Conservation (phyloP, 2,329 filamentous ascomycete species). For the Proliferodiscus dingleyae region DNA sequence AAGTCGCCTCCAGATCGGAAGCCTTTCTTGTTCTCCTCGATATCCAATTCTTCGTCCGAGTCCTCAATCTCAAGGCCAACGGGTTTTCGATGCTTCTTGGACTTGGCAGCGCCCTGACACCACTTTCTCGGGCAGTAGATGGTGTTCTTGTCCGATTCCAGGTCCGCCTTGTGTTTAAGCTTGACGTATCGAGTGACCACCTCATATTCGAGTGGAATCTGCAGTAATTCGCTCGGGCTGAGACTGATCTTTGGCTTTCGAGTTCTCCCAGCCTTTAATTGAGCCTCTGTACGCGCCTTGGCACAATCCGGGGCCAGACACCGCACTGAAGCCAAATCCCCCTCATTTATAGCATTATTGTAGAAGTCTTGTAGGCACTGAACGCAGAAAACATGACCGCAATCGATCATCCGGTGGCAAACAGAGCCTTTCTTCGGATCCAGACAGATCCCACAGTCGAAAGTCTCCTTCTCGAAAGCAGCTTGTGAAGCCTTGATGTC, state of each 20-base stretch:
- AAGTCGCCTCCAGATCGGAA: conserved; percentile 48
- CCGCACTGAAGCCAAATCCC: conserved; percentile 71
- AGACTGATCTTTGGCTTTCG: conserved; percentile 64
- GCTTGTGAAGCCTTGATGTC: conserved; percentile 69
- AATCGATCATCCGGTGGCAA: conserved; percentile 79
- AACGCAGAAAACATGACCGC: conserved; percentile 86
- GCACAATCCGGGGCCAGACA: conserved; percentile 79
- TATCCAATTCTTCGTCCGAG: conserved; percentile 49
- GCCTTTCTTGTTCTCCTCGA: conserved; percentile 30
- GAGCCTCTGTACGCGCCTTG: conserved; percentile 45
- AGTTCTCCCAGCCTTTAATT: conserved; percentile 33
- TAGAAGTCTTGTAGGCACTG: conserved; percentile 88
- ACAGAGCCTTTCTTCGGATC: conserved; percentile 81
- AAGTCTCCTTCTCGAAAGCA: conserved; percentile 78
- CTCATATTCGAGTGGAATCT: conserved; percentile 66
- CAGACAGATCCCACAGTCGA: conserved; percentile 82
- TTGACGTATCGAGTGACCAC: conserved; percentile 80
- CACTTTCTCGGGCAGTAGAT: conserved; percentile 88
- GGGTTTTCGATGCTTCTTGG: conserved; percentile 68
- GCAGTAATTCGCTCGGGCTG: conserved; percentile 77
- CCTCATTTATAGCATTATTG: conserved; percentile 79
- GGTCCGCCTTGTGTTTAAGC: conserved; percentile 85
- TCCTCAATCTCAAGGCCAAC: conserved; percentile 55
- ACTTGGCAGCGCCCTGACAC: conserved; percentile 85
- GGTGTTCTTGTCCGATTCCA: conserved; percentile 87